Evolutionary conservation across 2,329 filamentous ascomycete genomes (phyloP).

Genomic region (Hymenoscyphus repandus): DNA sequence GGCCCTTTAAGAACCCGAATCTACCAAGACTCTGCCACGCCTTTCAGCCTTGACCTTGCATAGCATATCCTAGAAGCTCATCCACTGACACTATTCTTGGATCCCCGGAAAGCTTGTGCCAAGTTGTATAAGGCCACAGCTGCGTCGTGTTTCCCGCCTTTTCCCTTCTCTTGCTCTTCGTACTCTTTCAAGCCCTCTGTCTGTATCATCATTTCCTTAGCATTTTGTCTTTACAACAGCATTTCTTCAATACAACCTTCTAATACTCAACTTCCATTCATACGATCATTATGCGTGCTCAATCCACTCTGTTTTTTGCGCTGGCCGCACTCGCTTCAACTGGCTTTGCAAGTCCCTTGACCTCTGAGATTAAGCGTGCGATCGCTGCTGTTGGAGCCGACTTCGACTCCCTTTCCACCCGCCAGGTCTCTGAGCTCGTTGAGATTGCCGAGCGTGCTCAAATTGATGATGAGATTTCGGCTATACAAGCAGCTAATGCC

Average conservation of each 20-base stretch:
- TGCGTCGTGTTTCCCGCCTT: neutral
- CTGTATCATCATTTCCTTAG: neutral
- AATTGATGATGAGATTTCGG: neutral
- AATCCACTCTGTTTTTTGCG: conserved; percentile 14
- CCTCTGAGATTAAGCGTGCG: conserved; percentile 4
- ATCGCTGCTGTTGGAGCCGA: conserved; percentile 7
- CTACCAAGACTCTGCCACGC: neutral
- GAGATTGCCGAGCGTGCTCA: conserved; percentile 14
- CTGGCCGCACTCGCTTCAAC: conserved; percentile 15
- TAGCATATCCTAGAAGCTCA: neutral
- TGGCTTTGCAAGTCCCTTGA: conserved; percentile 6
- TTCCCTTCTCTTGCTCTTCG: neutral
- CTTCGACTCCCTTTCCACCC: conserved; percentile 3
- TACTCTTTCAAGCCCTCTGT: neutral
- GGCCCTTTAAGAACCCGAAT: neutral
- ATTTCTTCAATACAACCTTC: neutral
- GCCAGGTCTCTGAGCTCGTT: conserved; percentile 1
- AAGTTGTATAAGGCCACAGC: neutral
- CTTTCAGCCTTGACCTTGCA: no score
- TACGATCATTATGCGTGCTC: conserved; percentile 11
- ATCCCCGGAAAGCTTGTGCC: neutral
- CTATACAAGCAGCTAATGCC: neutral
- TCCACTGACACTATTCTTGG: neutral
- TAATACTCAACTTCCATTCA: neutral
- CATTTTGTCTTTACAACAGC: neutral